phyloP scores from a whole-genome alignment of 192 early-diverging fungal species.

The Geranomyces variabilis region DNA sequence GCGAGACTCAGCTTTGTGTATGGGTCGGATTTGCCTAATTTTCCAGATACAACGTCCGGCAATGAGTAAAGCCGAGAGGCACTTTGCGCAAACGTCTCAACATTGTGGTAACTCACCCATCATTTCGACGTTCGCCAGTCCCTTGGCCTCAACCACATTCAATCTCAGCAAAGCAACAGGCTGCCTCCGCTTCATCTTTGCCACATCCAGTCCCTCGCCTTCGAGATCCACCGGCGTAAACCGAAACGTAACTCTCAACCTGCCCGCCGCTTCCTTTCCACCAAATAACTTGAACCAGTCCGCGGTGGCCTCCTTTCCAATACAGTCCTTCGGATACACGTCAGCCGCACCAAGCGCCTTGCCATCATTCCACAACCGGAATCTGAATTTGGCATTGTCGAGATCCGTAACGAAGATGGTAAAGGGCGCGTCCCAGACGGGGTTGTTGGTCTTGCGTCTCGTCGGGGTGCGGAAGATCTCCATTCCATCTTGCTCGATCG shows the following conservation, averaged over 20 bases:
- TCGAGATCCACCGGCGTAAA: conserved; percentile 86
- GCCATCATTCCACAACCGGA: conserved; percentile 63
- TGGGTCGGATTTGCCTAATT: conserved; percentile 84
- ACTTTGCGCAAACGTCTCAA: not conserved
- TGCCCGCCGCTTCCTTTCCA: conserved; percentile 50
- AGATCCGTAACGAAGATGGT: conserved; percentile 77
- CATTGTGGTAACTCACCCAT: conserved; percentile 40
- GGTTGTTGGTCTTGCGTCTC: conserved; percentile 75
- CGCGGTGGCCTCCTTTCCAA: conserved; percentile 43
- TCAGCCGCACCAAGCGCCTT: conserved; percentile 47
- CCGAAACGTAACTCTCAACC: conserved; percentile 64
- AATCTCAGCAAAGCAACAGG: conserved; percentile 82
- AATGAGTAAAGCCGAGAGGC: not conserved
- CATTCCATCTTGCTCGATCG: conserved; percentile 21
- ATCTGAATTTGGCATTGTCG: conserved; percentile 56
- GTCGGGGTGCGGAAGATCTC: conserved; percentile 56
- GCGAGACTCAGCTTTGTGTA: conserved; percentile 77
- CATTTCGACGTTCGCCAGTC: conserved; percentile 83
- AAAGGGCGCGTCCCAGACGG: conserved; percentile 73
- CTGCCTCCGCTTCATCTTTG: conserved; percentile 46
- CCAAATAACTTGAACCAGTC: conserved; percentile 69
- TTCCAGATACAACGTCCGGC: too few relatives aligned
- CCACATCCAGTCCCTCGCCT: conserved; percentile 50
- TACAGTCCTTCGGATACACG: conserved; percentile 40
- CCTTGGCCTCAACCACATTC: conserved; percentile 72